These are phyloP conservation scores for Exutisphaerella laricina DNA, from an alignment of 2,329 filamentous ascomycete genomes.

Conservation along the genomic window DNA sequence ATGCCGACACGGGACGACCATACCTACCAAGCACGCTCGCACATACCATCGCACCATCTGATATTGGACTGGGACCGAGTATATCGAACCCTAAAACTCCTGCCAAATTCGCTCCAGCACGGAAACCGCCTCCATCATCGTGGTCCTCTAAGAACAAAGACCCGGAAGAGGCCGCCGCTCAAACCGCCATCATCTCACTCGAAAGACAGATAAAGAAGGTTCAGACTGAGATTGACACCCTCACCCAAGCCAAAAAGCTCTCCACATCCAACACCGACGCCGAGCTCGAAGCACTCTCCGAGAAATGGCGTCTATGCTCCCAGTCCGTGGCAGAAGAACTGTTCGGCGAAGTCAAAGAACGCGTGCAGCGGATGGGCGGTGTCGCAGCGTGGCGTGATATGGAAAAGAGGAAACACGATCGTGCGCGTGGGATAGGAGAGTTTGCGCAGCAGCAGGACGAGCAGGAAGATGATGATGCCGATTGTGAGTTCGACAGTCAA, in stretches of 20 bases:
- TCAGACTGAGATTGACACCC: slow-evolving; percentile 46
- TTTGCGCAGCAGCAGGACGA: slow-evolving; percentile 31
- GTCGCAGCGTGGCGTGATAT: slow-evolving; percentile 47
- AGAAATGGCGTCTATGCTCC: slow-evolving; percentile 57
- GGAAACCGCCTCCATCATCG: slow-evolving; percentile 34
- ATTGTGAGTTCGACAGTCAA: slow-evolving; percentile 34
- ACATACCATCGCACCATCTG: slow-evolving; percentile 21
- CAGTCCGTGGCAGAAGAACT: slow-evolving; percentile 63
- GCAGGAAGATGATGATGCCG: slow-evolving; percentile 32
- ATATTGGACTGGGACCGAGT: neutral
- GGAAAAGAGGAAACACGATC: slow-evolving; percentile 32
- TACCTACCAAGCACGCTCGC: slow-evolving; percentile 30
- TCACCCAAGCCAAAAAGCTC: slow-evolving; percentile 50
- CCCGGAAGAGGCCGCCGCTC: slow-evolving; percentile 23
- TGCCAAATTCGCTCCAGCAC: slow-evolving; percentile 27
- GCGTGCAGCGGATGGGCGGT: slow-evolving; percentile 59
- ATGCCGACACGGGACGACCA: slow-evolving; percentile 10
- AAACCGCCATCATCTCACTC: slow-evolving; percentile 24
- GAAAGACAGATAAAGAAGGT: slow-evolving; percentile 37
- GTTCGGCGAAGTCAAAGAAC: slow-evolving; percentile 55
- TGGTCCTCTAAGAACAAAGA: slow-evolving; percentile 18
- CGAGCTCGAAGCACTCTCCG: slow-evolving; percentile 52
- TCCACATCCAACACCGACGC: slow-evolving; percentile 43
- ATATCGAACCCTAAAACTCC: slow-evolving; percentile 3
- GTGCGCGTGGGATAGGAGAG: slow-evolving; percentile 25